Conservation (phyloP, 352 stramenopile species). For the Pythium brassicae region DNA sequence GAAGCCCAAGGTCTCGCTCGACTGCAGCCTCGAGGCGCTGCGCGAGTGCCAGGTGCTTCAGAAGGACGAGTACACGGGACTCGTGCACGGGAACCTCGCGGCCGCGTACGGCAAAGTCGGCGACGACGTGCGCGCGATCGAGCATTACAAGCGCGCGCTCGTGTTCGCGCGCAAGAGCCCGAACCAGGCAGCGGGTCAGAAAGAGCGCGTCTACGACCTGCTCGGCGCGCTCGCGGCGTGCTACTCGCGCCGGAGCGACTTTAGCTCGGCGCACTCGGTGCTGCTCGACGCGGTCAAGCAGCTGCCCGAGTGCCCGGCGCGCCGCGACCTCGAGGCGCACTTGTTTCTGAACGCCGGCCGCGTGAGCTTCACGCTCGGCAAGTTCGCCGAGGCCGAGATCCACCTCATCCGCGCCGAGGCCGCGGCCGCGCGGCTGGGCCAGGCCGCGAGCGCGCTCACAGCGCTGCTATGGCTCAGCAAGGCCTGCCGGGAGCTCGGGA, state of each 20-base stretch:
- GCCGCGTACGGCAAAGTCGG: constrained; percentile 49
- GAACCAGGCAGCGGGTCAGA: constrained; percentile 25
- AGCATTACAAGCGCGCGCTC: constrained; percentile 59
- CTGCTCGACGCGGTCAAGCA: constrained; percentile 47
- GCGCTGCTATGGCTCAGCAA: constrained; percentile 52
- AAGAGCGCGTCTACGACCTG: constrained; percentile 59
- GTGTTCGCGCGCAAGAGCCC: constrained; percentile 25
- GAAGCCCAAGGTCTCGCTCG: constrained; percentile 49
- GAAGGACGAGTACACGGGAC: constrained; percentile 55
- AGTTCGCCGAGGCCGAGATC: constrained; percentile 40
- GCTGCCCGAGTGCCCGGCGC: constrained; percentile 34
- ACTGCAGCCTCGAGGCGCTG: constrained; percentile 40
- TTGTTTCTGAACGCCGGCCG: constrained; percentile 57
- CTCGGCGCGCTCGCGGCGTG: constrained; percentile 46
- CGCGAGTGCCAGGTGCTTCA: constrained; percentile 44
- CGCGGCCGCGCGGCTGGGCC: constrained; percentile 18
- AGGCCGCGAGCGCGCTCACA: constrained; percentile 39
- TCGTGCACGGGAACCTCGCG: constrained; percentile 66
- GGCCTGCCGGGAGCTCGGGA: constrained; percentile 27
- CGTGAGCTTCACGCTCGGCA: constrained; percentile 48
- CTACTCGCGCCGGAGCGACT: constrained; percentile 51
- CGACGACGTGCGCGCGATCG: constrained; percentile 50
- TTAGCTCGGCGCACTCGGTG: constrained; percentile 43
- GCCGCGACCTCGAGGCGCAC: constrained; percentile 36
- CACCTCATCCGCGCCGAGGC: constrained; percentile 35